phyloP scores from a whole-genome alignment of 306 rosid genomes.

The Abrus pulchellus region DNA sequence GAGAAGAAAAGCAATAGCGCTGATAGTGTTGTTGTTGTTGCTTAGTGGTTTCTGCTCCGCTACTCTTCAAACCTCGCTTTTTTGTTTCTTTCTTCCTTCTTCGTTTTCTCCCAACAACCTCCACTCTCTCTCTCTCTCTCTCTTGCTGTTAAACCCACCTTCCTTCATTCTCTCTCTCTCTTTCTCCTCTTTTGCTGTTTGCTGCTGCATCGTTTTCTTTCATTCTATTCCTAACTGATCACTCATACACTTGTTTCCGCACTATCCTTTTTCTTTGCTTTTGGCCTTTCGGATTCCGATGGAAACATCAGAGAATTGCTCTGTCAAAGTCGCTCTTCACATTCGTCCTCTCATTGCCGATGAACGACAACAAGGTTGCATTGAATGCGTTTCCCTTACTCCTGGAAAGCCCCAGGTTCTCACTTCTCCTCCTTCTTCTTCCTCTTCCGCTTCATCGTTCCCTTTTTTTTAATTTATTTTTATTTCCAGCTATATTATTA shows the following conservation, averaged over 20 bases:
- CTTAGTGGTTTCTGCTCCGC: constrained; percentile 49
- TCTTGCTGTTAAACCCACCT: constrained; percentile 50
- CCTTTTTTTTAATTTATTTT: constrained; percentile 5
- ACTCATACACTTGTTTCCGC: neutral
- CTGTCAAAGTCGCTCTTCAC: constrained; percentile 85
- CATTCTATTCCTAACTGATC: constrained; percentile 50
- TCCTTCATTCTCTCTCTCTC: neutral
- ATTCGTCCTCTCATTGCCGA: constrained; percentile 84
- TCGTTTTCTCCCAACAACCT: constrained; percentile 58
- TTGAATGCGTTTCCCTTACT: constrained; percentile 70
- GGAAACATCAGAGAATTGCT: constrained; percentile 77
- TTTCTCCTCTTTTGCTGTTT: constrained; percentile 35
- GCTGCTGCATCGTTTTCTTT: constrained; percentile 60
- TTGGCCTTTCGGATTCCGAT: constrained; percentile 39
- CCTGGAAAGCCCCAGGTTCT: constrained; percentile 75
- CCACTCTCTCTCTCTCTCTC: constrained; percentile 41
- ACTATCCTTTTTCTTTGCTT: neutral
- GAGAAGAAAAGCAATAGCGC: constrained; percentile 53
- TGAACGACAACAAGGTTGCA: constrained; percentile 77
- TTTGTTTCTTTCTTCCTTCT: constrained; percentile 32
- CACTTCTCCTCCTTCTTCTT: constrained; percentile 3
- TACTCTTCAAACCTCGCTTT: constrained; percentile 50
- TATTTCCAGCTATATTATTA: neutral
- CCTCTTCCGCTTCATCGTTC: neutral
- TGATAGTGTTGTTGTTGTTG: constrained; percentile 38